Conservation (phyloP, 2,329 filamentous ascomycete genomes). For the Alternaria viburni region DNA sequence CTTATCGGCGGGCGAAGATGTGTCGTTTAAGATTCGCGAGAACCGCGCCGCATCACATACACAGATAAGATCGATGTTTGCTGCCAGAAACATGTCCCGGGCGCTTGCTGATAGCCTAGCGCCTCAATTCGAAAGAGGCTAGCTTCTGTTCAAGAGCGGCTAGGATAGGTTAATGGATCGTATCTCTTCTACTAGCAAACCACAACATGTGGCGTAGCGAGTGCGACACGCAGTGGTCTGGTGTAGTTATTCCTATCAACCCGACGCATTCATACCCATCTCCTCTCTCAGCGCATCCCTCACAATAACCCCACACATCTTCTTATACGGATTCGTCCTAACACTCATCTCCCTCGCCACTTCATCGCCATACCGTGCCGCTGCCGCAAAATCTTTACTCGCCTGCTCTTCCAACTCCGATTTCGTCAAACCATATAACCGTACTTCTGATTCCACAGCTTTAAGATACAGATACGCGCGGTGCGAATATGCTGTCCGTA, state of each 20-base stretch:
- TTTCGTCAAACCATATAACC: conserved; percentile 41
- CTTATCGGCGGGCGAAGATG: neutral
- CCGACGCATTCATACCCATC: conserved; percentile 12
- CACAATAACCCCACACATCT: conserved; percentile 67
- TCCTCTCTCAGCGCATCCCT: conserved; percentile 65
- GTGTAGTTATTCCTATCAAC: neutral
- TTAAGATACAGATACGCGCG: conserved; percentile 58
- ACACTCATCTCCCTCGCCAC: conserved; percentile 64
- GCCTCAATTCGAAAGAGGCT: neutral
- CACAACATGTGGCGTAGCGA: neutral
- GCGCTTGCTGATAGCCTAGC: neutral
- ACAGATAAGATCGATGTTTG: neutral
- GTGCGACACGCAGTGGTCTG: too few relatives aligned
- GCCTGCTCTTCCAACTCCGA: conserved; percentile 62
- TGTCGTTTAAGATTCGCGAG: neutral
- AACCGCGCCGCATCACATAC: neutral
- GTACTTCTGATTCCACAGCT: conserved; percentile 46
- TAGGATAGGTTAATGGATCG: too few relatives aligned
- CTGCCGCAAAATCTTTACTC: conserved; percentile 61
- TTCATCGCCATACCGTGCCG: conserved; percentile 63
- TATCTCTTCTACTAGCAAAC: too few relatives aligned
- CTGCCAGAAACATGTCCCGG: neutral
- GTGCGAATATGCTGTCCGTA: conserved; percentile 75
- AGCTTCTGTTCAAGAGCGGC: neutral
- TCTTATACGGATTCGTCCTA: conserved; percentile 67